These are phyloP conservation scores for Sporothrix curviconia DNA, from an alignment of 2,329 filamentous ascomycete species.

Conservation along the genomic window DNA sequence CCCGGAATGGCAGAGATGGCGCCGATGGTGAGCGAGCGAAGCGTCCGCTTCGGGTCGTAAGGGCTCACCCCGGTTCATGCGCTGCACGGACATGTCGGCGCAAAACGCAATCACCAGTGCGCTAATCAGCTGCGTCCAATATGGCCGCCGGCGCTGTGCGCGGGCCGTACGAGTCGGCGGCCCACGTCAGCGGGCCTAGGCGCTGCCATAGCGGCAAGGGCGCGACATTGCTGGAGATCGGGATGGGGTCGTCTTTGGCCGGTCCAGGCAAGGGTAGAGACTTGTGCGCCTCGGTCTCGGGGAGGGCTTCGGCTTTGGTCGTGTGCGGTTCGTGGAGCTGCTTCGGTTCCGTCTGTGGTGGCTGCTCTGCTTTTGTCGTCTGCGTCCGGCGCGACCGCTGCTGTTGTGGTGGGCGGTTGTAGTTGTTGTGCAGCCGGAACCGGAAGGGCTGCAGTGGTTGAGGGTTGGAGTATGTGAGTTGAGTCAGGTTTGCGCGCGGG, in stretches of 20 bases:
- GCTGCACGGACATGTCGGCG: conserved; percentile 72
- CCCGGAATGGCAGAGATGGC: conserved; percentile 66
- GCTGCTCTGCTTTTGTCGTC: neutral
- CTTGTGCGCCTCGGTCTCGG: conserved; percentile 7
- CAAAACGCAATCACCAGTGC: conserved; percentile 72
- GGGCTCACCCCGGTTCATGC: conserved; percentile 47
- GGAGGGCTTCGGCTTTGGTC: neutral
- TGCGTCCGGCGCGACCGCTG: neutral
- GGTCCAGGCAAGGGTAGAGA: conserved; percentile 18
- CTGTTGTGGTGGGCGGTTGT: neutral
- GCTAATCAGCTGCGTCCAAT: conserved; percentile 70
- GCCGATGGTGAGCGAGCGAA: conserved; percentile 68
- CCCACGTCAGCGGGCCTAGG: conserved; percentile 49
- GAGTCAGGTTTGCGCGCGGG: conserved; percentile 6
- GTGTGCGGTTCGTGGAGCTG: neutral
- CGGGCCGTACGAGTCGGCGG: conserved; percentile 57
- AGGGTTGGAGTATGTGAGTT: neutral
- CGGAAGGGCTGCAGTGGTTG: neutral
- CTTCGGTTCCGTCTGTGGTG: neutral
- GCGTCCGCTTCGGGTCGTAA: conserved; percentile 65
- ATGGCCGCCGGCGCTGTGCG: conserved; percentile 65
- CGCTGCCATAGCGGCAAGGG: conserved; percentile 48
- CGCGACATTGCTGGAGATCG: conserved; percentile 37
- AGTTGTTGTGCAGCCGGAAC: neutral
- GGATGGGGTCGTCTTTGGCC: conserved; percentile 31